These are phyloP conservation scores for Candida pseudoviswanathii DNA, from an alignment of 1,139 yeast species.

Conservation along the genomic window DNA sequence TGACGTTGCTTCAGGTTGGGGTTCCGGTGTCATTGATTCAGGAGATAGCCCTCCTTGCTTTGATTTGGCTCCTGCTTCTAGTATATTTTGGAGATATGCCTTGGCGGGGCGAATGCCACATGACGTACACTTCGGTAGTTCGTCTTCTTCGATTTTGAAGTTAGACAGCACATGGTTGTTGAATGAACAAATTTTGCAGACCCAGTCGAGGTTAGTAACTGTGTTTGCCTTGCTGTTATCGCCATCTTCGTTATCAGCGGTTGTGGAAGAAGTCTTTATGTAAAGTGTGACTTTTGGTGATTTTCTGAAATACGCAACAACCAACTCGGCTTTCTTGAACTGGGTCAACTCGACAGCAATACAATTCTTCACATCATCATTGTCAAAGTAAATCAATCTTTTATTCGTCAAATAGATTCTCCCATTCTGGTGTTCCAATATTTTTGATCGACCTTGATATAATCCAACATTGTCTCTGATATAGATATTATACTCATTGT, in stretches of 20 bases:
- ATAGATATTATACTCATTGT: slow-evolving; percentile 43
- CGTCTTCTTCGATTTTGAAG: slow-evolving; percentile 31
- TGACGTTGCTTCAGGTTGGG: slow-evolving; percentile 21
- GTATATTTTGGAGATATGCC: slow-evolving; percentile 14
- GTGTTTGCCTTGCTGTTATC: slow-evolving; percentile 6
- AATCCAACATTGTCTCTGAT: slow-evolving; percentile 64
- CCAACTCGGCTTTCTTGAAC: slow-evolving; percentile 46
- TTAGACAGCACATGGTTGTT: slow-evolving; percentile 52
- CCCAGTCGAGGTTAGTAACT: slow-evolving; percentile 54
- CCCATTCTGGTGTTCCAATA: slow-evolving; percentile 68
- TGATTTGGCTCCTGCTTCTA: neutral
- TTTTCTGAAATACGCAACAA: slow-evolving; percentile 70
- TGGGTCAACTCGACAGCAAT: slow-evolving; percentile 52
- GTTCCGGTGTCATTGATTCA: slow-evolving; percentile 9
- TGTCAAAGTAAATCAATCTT: slow-evolving; percentile 74
- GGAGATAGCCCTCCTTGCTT: slow-evolving; percentile 5
- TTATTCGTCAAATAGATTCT: slow-evolving; percentile 74
- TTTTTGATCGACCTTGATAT: slow-evolving; percentile 71
- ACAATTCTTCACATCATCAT: slow-evolving; percentile 42
- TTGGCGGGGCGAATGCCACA: slow-evolving; percentile 64
- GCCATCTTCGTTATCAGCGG: neutral
- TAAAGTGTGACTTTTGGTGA: slow-evolving; percentile 70
- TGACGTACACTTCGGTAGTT: slow-evolving; percentile 62
- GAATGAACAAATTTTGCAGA: slow-evolving; percentile 81
- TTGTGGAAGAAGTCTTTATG: slow-evolving; percentile 13